Evolutionary conservation across 2,329 filamentous ascomycete species (phyloP).

Genomic region (Pezicula radicicola): DNA sequence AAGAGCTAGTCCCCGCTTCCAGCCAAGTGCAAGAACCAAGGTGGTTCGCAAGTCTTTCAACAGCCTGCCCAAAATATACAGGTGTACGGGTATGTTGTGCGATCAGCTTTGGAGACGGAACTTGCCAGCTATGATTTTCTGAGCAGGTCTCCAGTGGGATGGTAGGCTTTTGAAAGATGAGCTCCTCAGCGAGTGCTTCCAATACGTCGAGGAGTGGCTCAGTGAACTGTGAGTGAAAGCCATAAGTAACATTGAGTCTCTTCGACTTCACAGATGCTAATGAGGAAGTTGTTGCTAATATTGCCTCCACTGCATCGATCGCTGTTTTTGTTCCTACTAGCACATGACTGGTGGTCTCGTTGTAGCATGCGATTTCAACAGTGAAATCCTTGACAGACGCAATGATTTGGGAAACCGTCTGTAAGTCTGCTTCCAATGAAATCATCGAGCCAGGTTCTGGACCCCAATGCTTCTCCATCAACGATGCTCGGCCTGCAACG

Average conservation of each 20-base stretch:
- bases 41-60: constrained; percentile 15
- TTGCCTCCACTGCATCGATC: constrained; percentile 12
- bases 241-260: constrained; percentile 21
- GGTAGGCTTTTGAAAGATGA: constrained; percentile 19
- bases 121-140: not conserved
- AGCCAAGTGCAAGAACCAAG: constrained; percentile 23
- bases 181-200: constrained; percentile 9
- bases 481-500: constrained; percentile 26
- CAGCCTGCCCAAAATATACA: constrained; percentile 23
- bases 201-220: constrained; percentile 15
- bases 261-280: constrained; percentile 10
- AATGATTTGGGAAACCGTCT: not conserved
- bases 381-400: not conserved
- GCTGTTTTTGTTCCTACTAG: constrained; percentile 23
- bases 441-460: constrained; percentile 33
- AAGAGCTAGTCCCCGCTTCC: constrained; percentile 26
- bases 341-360: constrained; percentile 11
- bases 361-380: not conserved
- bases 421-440: not conserved
- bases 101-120: not conserved
- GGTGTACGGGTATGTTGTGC: constrained; percentile 19
- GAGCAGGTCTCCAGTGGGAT: constrained; percentile 23
- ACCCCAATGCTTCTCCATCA: constrained; percentile 32
- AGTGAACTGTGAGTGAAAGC: constrained; percentile 23
- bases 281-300: too few relatives aligned